phyloP scores from a whole-genome alignment of 805 yeast genomes.

The Metschnikowia similis region DNA sequence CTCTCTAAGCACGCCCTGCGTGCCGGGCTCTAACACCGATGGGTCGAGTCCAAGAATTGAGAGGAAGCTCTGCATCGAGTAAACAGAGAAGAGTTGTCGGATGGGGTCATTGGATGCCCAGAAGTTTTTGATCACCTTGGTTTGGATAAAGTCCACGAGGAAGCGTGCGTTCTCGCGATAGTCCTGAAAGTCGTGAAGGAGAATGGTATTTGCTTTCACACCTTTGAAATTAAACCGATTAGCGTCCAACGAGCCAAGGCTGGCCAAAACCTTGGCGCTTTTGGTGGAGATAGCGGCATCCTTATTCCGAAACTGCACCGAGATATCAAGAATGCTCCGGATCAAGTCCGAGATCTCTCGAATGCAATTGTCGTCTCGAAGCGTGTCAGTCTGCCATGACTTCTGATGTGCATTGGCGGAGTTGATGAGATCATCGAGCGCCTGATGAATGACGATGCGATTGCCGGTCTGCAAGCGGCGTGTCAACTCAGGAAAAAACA shows the following conservation, averaged over 20 bases:
- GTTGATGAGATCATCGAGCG: slow-evolving; percentile 56
- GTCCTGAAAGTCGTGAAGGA: slow-evolving; percentile 61
- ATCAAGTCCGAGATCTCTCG: slow-evolving; percentile 42
- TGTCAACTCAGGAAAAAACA: slow-evolving; percentile 48
- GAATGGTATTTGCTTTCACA: slow-evolving; percentile 41
- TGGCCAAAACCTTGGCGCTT: slow-evolving; percentile 67
- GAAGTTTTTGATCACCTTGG: slow-evolving; percentile 73
- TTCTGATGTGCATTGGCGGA: slow-evolving; percentile 50
- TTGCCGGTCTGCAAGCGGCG: slow-evolving; percentile 59
- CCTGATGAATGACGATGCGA: slow-evolving; percentile 68
- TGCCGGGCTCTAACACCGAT: slow-evolving; percentile 16
- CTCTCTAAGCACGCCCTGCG: slow-evolving; percentile 17
- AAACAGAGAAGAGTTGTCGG: slow-evolving; percentile 77
- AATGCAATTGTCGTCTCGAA: slow-evolving; percentile 27
- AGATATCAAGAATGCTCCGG: slow-evolving; percentile 50
- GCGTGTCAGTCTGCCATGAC: slow-evolving; percentile 42
- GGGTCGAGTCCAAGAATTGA: slow-evolving; percentile 51
- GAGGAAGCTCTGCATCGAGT: slow-evolving; percentile 82
- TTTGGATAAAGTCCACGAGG: slow-evolving; percentile 59
- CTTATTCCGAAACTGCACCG: slow-evolving; percentile 50
- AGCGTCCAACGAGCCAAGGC: slow-evolving; percentile 73
- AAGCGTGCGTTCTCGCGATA: slow-evolving; percentile 61
- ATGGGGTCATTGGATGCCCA: slow-evolving; percentile 88
- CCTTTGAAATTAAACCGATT: slow-evolving; percentile 46
- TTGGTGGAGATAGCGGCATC: slow-evolving; percentile 49